A percentile compares a stretch with the other conserved stretches of the same genome.
Evolutionary conservation across 371 early-diverging fungal species (phyloP).

Genomic region (Fennellomyces sp.): DNA sequence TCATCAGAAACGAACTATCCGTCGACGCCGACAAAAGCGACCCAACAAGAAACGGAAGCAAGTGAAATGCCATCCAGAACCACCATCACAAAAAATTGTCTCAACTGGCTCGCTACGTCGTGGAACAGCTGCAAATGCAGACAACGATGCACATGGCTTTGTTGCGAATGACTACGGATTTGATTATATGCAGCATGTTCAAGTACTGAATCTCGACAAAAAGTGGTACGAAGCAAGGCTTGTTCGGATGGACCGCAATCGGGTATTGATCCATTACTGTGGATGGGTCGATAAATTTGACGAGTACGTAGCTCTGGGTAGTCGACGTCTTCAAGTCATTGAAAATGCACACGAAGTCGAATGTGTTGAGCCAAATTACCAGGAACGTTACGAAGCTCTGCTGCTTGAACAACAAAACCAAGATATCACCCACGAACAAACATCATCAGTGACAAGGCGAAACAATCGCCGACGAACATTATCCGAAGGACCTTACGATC

Average conservation of each 20-base stretch:
- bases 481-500: slow-evolving; percentile 4
- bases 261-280: slow-evolving; percentile 59
- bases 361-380: slow-evolving; percentile 47
- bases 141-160: slow-evolving; percentile 25
- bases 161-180: slow-evolving; percentile 61
- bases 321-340: slow-evolving; percentile 48
- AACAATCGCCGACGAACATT: not conserved
- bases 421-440: not conserved
- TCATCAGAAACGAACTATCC: not conserved
- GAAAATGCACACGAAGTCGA: slow-evolving; percentile 41
- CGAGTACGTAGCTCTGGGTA: slow-evolving; percentile 61
- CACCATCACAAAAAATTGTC: not conserved
- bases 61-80: too few species aligned
- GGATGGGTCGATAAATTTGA: slow-evolving; percentile 64
- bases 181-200: slow-evolving; percentile 57
- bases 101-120: not conserved
- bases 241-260: slow-evolving; percentile 48
- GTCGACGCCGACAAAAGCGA: not conserved
- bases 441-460: not conserved
- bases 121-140: slow-evolving; percentile 5
- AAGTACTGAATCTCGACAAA: slow-evolving; percentile 50
- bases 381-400: slow-evolving; percentile 41
- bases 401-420: slow-evolving; percentile 37
- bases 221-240: slow-evolving; percentile 58
- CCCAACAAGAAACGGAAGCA: slow-evolving; percentile 10